Evolutionary conservation across 2,329 filamentous ascomycete genomes (phyloP), one percentile per base, ranked within the genome.

Genomic region (Cladophialophora yegresii): DNA sequence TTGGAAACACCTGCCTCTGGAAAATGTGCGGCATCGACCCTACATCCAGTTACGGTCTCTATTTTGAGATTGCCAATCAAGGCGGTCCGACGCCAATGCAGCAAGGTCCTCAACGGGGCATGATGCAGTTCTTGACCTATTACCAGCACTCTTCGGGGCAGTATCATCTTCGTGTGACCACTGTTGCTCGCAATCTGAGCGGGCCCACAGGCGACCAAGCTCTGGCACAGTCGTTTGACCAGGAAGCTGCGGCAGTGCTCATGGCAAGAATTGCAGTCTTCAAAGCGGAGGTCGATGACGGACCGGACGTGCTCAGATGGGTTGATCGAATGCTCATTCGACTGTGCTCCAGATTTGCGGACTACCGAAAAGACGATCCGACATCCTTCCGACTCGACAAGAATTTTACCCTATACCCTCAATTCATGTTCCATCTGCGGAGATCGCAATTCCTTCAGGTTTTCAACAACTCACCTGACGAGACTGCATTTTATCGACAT

Each of bases 261-360:
- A 99, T 99, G 95, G 96, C 93, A n/a, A 87, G 95, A 70, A 99
- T 99, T 77, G 95, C 95, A 8, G 95, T 98, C 55, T 99, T 96
- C 84, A 99, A 98, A 81, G 93, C 95, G 1, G 95, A 99, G 76
- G 93, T 98, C 28, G 95, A 99, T 72, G 95, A 99, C 75, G 95
- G 95, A 0, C 95, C 95, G n/a, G 95, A 99, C 77, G 93, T 99
- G 28, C 84, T 99, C 62, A 87, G 95, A 75, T 99, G 95, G 95
- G 95, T 99, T 26, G 95, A 99, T 75, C 87, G 95, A 70, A 99
- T 99, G 95, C 86, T 99, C 65, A 99, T 99, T 76, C 86, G 95
- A 60, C 84, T 99, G 28, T 99, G 95, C 82, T 96, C 93, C 49
- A 87, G 93, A 71, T 99, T 99, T 75, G 95, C 95, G 30, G 95